Percentiles rank a stretch among this genome's conserved stretches.
Conservation (phyloP, 2,329 filamentous ascomycete species). For the Aureobasidium sp. region DNA sequence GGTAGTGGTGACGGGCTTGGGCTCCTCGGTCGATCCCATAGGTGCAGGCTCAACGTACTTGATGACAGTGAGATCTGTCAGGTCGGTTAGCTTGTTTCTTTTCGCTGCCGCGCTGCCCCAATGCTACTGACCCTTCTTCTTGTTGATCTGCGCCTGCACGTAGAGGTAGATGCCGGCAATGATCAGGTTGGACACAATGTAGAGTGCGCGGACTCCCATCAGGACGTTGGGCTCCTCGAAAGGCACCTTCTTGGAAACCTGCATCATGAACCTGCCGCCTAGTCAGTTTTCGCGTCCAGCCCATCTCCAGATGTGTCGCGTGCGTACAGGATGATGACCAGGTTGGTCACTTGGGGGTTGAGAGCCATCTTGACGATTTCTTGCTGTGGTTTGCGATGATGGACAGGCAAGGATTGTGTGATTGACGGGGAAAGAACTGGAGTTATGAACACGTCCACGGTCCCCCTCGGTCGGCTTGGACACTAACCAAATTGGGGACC, state of each 20-base stretch:
- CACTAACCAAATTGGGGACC: background rate
- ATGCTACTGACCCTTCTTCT: constrained; percentile 74
- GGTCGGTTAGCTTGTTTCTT: constrained; percentile 1
- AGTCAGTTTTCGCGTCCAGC: background rate
- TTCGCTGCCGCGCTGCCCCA: background rate
- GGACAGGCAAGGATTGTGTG: background rate
- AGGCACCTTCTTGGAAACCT: constrained; percentile 89
- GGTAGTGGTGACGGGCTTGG: constrained; percentile 93
- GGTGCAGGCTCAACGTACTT: constrained; percentile 97
- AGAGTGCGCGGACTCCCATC: constrained; percentile 54
- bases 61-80: constrained; percentile 81
- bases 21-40: constrained; percentile 88
- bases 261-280: constrained; percentile 67
- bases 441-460: constrained; percentile 1
- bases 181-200: constrained; percentile 67
- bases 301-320: background rate
- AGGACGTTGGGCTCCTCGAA: constrained; percentile 79
- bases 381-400: constrained; percentile 1
- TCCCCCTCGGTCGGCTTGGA: background rate
- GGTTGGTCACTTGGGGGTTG: constrained; percentile 51
- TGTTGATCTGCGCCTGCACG: constrained; percentile 76
- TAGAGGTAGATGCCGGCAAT: constrained; percentile 81
- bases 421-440: constrained; percentile 1
- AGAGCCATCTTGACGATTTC: constrained; percentile 8
- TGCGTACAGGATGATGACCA: constrained; percentile 70